Base-by-base conservation (phyloP, 331 rosid genomes). In the Prunus yedoensis region DNA sequence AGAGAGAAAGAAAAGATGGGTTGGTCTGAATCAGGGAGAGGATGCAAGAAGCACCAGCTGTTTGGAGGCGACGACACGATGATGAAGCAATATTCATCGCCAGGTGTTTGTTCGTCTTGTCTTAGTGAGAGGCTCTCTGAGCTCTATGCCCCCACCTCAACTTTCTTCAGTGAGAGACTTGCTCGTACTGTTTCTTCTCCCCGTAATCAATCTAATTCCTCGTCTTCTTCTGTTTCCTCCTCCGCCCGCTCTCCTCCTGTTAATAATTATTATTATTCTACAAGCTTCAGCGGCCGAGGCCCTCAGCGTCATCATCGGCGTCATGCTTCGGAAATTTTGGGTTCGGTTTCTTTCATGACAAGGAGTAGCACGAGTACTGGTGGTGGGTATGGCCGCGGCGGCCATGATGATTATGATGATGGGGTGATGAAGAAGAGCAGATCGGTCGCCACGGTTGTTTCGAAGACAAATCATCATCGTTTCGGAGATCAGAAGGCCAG, bases 81-180 rank as follows among this genome's bases (percentile, higher is more conserved):
- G 66, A 60, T 71, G 71, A 85, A 78, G 27, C 75, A 79, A 77
- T 17, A 38, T 17, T 35, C 76, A 21, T 88, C 88, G 1, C 92
- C 93, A 7, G 77, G 69, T 14, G 91, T 92, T 65, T 90, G 97
- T 27, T 71, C 91, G 20, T 71, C 61, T 61, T 92, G 97, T 65
- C 82, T 92, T 1, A 84, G 86, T 56, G 96, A 87, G 45, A 85
- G 77, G 70, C 90, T 92, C 12, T 85, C 82, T 17, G 80, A 78
- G 64, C 92, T 92, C 53, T 38, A 74, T 35, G 71, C 76, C 21
- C 64, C 78, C 14, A 16, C 77, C 28, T 59, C 68, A 5, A 57
- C 56, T 8, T 6, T 30, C 35, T 28, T 63, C n/a, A 60, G 11
- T 2, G 66, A 60, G 2, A 60, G 66, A 60, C 11, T 60, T 5